These are phyloP conservation scores for Fragosphaeria purpurea DNA, from an alignment of 2,329 filamentous ascomycete genomes.

Conservation along the genomic window DNA sequence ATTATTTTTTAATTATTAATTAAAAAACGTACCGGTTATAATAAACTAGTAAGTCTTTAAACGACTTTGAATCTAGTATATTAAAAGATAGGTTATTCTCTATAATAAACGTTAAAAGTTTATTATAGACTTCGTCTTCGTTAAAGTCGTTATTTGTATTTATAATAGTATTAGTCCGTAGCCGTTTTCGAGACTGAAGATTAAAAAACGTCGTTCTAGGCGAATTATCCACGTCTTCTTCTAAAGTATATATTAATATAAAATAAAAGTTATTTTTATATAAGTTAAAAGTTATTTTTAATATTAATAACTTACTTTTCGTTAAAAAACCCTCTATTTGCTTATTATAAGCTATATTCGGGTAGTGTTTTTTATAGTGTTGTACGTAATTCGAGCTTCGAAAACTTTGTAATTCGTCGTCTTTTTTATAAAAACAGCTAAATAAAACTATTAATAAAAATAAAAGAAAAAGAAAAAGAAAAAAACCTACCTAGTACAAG, in stretches of 20 bases:
- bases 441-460: too few species aligned
- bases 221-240: background rate
- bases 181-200: background rate
- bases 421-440: constrained; percentile 3
- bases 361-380: too few species aligned
- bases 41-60: background rate
- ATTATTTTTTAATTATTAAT: too few species aligned
- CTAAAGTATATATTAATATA: background rate
- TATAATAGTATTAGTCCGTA: too few species aligned
- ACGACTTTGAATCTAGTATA: too few species aligned
- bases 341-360: too few species aligned
- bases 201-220: background rate
- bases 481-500: too few species aligned
- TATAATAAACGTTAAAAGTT: background rate
- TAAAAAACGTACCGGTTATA: background rate
- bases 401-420: constrained; percentile 9
- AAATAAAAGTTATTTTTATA: background rate
- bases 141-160: too few species aligned
- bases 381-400: too few species aligned
- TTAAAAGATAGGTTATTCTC: too few species aligned
- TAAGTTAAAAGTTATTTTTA: background rate
- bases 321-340: too few species aligned
- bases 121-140: background rate
- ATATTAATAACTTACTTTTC: background rate
- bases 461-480: too few species aligned